Percentiles rank a stretch among this genome's conserved stretches.
Conservation (phyloP, 108 stramenopile genomes). For the Nitzschia putrida region DNA sequence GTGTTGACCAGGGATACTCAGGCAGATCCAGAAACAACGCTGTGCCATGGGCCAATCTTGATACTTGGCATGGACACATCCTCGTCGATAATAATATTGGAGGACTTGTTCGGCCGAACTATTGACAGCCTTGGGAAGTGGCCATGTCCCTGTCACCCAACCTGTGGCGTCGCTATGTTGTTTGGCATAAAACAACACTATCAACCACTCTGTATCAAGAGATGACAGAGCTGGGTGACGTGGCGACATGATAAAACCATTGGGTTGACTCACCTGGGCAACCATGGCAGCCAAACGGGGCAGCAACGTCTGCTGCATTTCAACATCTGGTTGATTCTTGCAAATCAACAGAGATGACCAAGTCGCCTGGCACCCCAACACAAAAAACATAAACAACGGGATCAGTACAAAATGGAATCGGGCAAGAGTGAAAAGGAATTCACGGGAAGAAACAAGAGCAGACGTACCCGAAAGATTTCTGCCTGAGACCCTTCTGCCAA, state of each 20-base stretch:
- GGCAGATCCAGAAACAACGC: conserved; percentile 65
- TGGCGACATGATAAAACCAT: too few species aligned
- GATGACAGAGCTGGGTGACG: too few species aligned
- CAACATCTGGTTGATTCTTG: not conserved
- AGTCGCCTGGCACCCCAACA: too few species aligned
- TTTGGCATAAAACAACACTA: conserved; percentile 21
- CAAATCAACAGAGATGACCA: conserved; percentile 1
- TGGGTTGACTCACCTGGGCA: too few species aligned
- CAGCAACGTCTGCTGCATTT: too few species aligned
- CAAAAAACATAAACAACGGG: too few species aligned
- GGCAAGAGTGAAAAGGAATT: not conserved
- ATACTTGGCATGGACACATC: conserved; percentile 61
- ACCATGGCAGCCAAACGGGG: too few species aligned
- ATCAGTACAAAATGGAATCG: not conserved
- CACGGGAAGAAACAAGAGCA: not conserved
- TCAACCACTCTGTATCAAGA: too few species aligned
- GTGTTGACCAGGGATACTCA: conserved; percentile 53
- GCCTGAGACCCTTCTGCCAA: too few species aligned
- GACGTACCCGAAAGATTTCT: not conserved
- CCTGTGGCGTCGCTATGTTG: conserved; percentile 54
- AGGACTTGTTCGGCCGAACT: conserved; percentile 34
- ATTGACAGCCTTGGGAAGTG: conserved; percentile 26
- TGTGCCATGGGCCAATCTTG: conserved; percentile 55
- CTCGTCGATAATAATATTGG: conserved; percentile 67
- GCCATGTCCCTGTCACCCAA: conserved; percentile 41